phyloP scores from a whole-genome alignment of 1,284 basidiomycete genomes.

The Ustilago bromivora region DNA sequence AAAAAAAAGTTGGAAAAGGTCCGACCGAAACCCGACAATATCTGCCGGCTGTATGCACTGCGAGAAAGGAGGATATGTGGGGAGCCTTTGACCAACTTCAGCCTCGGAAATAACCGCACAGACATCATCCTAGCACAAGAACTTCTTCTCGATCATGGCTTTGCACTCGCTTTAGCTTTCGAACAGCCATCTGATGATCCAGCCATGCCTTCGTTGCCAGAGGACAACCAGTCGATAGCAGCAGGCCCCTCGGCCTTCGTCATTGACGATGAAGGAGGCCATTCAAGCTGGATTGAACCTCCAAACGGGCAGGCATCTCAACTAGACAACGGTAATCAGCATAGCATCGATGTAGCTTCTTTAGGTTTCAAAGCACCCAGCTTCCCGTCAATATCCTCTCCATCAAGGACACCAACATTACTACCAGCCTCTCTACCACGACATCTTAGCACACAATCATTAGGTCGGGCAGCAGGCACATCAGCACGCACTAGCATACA shows the following conservation, averaged over 20 bases:
- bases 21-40: constrained; percentile 13
- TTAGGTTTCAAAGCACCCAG: neutral
- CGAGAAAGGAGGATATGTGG: constrained; percentile 6
- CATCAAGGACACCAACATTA: neutral
- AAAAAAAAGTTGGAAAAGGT: neutral
- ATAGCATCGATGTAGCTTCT: neutral
- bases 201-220: constrained; percentile 24
- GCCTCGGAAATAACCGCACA: neutral
- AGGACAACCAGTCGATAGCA: constrained; percentile 8
- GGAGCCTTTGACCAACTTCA: constrained; percentile 2
- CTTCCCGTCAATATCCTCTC: constrained; percentile 6
- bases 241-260: neutral
- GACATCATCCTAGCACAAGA: neutral
- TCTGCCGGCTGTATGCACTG: constrained; percentile 16
- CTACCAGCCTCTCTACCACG: constrained; percentile 19
- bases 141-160: neutral
- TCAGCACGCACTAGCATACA: constrained; percentile 32
- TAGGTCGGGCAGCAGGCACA: constrained; percentile 19
- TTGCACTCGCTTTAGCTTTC: neutral
- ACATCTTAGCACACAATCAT: constrained; percentile 26
- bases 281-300: constrained; percentile 35
- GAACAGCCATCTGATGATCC: constrained; percentile 5
- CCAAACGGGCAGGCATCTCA: neutral
- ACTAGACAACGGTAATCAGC: neutral
- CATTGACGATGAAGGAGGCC: constrained; percentile 28